Conservation (phyloP, 2,329 filamentous ascomycete genomes). For the Penicillium janthinellum region DNA sequence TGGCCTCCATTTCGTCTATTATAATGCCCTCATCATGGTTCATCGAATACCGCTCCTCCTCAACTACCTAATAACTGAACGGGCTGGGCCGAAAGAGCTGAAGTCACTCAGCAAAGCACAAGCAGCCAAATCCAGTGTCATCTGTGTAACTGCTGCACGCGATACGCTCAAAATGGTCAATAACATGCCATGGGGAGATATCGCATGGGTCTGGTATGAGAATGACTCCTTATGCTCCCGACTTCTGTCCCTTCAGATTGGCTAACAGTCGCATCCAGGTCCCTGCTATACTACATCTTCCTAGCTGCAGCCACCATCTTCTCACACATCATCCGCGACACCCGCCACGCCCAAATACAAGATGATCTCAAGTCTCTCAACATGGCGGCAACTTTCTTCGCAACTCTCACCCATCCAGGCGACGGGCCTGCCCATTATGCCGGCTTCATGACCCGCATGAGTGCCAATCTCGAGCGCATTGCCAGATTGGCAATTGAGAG, state of each 20-base stretch:
- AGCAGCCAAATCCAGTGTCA: slow-evolving; percentile 81
- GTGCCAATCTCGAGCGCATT: slow-evolving; percentile 88
- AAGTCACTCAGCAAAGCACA: slow-evolving; percentile 75
- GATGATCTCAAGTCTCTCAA: slow-evolving; percentile 86
- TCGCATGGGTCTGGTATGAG: slow-evolving; percentile 85
- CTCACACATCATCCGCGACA: slow-evolving; percentile 89
- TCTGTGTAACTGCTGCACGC: slow-evolving; percentile 85
- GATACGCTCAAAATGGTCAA: slow-evolving; percentile 89
- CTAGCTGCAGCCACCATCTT: slow-evolving; percentile 90
- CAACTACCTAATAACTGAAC: slow-evolving; percentile 80
- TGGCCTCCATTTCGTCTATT: slow-evolving; percentile 90
- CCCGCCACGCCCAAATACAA: slow-evolving; percentile 75
- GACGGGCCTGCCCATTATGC: slow-evolving; percentile 84
- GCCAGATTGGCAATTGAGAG: slow-evolving; percentile 84
- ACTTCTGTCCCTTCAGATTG: neutral
- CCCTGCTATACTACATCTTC: slow-evolving; percentile 91
- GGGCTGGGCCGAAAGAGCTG: slow-evolving; percentile 42
- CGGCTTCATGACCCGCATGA: slow-evolving; percentile 85
- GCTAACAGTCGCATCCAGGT: slow-evolving; percentile 49
- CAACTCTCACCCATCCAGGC: slow-evolving; percentile 67
- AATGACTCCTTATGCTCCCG: neutral
- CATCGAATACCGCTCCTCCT: slow-evolving; percentile 95
- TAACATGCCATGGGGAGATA: slow-evolving; percentile 91
- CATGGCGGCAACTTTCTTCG: slow-evolving; percentile 83
- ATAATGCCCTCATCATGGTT: slow-evolving; percentile 93